Evolutionary conservation across 345 rosid species (phyloP).

Genomic region (Aquilaria sinensis): DNA sequence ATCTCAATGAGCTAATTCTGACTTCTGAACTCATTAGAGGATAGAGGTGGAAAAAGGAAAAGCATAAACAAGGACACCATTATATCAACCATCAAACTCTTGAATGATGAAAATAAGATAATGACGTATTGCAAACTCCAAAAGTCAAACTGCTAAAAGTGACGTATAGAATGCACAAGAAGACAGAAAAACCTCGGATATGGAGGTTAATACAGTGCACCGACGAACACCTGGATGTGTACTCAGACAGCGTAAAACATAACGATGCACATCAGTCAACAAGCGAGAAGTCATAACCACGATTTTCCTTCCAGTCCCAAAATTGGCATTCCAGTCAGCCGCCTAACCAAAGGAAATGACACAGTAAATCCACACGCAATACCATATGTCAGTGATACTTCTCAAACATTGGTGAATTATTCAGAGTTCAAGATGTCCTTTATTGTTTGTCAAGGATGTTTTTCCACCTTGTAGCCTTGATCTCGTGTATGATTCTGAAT

Average conservation of each 20-base stretch:
- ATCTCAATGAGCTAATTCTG: neutral
- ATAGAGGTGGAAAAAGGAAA: neutral
- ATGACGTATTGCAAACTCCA: conserved; percentile 2
- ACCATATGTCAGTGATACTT: conserved; percentile 2
- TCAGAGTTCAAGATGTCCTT: too few relatives aligned
- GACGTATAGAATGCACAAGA: conserved; percentile 5
- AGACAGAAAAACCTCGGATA: conserved; percentile 68
- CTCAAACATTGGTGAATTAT: neutral
- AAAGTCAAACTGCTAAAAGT: conserved; percentile 5
- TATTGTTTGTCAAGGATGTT: too few relatives aligned
- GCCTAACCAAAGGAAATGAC: conserved; percentile 34
- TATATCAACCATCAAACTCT: conserved; percentile 7
- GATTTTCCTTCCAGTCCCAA: conserved; percentile 39
- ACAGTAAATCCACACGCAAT: conserved; percentile 4
- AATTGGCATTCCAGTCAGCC: conserved; percentile 64
- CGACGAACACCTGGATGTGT: conserved; percentile 42
- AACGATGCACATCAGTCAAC: conserved; percentile 90
- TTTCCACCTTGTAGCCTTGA: too few relatives aligned
- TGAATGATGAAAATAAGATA: neutral
- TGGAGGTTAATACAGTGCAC: conserved; percentile 68
- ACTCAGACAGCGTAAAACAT: conserved; percentile 73
- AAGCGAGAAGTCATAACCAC: conserved; percentile 76
- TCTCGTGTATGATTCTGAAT: too few relatives aligned
- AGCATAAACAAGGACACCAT: conserved; percentile 5
- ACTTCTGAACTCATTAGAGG: neutral